A percentile compares a stretch with the other conserved stretches of the same genome.
Evolutionary conservation across 441 rosid genomes (phyloP).

Genomic region (Euphorbia schlechtendalii): DNA sequence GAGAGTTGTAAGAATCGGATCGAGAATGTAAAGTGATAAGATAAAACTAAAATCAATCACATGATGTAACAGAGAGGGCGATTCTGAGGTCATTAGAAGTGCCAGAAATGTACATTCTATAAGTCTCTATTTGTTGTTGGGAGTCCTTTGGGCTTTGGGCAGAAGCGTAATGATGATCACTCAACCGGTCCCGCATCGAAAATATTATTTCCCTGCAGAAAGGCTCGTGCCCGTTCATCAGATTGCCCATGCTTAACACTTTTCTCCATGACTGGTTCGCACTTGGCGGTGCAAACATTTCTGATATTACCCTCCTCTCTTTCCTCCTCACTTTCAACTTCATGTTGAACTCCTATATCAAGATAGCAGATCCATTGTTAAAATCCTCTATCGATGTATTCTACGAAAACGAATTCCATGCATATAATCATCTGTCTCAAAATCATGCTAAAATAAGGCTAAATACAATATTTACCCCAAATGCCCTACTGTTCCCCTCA

Average conservation of each 20-base stretch:
- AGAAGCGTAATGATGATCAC: slow-evolving; percentile 49
- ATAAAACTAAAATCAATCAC: slow-evolving; percentile 42
- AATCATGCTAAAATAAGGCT: too few relatives aligned
- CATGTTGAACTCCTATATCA: slow-evolving; percentile 52
- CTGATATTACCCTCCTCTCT: slow-evolving; percentile 61
- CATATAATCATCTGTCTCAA: too few relatives aligned
- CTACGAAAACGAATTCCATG: too few relatives aligned
- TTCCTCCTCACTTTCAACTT: slow-evolving; percentile 44
- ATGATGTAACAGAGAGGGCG: slow-evolving; percentile 82
- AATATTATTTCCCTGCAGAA: slow-evolving; percentile 72
- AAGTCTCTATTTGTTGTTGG: slow-evolving; percentile 66
- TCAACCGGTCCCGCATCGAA: slow-evolving; percentile 44
- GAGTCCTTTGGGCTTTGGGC: slow-evolving; percentile 23
- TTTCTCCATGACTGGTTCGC: slow-evolving; percentile 93
- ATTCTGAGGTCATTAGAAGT: slow-evolving; percentile 96
- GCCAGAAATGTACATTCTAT: slow-evolving; percentile 85
- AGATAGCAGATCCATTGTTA: slow-evolving; percentile 7
- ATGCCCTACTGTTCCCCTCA: too few relatives aligned
- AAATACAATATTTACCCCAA: too few relatives aligned
- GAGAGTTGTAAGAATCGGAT: slow-evolving; percentile 3
- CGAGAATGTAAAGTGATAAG: background rate
- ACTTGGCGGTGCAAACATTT: slow-evolving; percentile 63
- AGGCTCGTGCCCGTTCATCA: slow-evolving; percentile 97
- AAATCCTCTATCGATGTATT: background rate
- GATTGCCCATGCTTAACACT: slow-evolving; percentile 97